Conservation (phyloP, 495 filamentous ascomycete genomes). For the Apodospora peruviana region DNA sequence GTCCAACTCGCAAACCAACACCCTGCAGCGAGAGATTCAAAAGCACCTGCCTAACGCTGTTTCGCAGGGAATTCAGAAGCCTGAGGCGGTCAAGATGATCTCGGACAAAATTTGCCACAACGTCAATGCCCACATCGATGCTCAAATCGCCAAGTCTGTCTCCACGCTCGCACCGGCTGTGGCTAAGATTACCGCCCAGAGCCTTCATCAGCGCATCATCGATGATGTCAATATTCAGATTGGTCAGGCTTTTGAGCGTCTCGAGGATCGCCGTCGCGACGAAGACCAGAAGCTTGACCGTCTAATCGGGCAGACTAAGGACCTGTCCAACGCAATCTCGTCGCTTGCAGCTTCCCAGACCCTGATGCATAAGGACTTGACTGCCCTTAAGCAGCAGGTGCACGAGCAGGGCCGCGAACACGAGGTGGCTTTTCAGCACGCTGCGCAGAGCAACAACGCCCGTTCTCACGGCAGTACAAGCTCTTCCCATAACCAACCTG, state of each 20-base stretch:
- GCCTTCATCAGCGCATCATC: constrained; percentile 50
- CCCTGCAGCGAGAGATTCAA: constrained; percentile 58
- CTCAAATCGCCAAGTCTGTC: constrained; percentile 56
- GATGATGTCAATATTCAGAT: constrained; percentile 29
- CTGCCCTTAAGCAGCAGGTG: constrained; percentile 11
- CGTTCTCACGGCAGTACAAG: constrained; percentile 15
- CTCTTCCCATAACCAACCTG: constrained; percentile 16
- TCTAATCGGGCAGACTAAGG: constrained; percentile 64
- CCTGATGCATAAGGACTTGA: constrained; percentile 28
- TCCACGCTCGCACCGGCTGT: constrained; percentile 62
- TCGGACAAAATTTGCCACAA: constrained; percentile 64
- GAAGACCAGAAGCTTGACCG: constrained; percentile 80
- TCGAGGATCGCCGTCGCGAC: constrained; percentile 62
- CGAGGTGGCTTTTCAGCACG: constrained; percentile 3
- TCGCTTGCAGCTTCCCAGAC: constrained; percentile 59
- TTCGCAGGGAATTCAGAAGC: constrained; percentile 57
- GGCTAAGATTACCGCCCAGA: constrained; percentile 46
- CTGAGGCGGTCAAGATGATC: constrained; percentile 61
- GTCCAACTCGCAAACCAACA: constrained; percentile 41
- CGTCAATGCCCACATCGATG: constrained; percentile 61
- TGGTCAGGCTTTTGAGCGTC: constrained; percentile 35
- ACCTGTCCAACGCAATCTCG: constrained; percentile 66
- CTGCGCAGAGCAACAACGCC: constrained; percentile 4
- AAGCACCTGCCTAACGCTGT: constrained; percentile 38
- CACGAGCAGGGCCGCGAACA: constrained; percentile 16